A percentile compares a stretch with the other conserved stretches of the same genome.
Conservation (phyloP, 352 stramenopile genomes). For the Pythium dissimile region DNA sequence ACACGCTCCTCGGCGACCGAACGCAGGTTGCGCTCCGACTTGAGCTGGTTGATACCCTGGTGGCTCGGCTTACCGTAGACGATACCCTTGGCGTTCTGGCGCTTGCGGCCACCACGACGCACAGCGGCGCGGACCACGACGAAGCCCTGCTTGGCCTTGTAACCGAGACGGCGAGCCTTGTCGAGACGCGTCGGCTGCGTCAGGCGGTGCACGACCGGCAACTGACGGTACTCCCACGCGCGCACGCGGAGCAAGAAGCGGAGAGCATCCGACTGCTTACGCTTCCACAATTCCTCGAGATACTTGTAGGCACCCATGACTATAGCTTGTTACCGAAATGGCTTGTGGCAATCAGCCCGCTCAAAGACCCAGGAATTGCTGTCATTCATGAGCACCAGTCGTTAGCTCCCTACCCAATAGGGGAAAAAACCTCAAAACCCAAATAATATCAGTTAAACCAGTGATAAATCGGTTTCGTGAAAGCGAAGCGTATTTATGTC, state of each 20-base stretch:
- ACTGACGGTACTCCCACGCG: slow-evolving; percentile 98
- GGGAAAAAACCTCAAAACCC: slow-evolving; percentile 21
- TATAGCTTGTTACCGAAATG: slow-evolving; percentile 28
- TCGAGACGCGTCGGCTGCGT: slow-evolving; percentile 95
- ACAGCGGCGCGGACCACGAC: slow-evolving; percentile 97
- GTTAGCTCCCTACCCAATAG: not conserved
- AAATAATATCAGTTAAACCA: too few species aligned
- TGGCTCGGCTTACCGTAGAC: slow-evolving; percentile 99
- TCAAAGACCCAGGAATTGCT: not conserved
- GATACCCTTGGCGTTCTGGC: slow-evolving; percentile 99
- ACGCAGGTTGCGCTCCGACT: slow-evolving; percentile 98
- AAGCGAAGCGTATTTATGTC: too few species aligned
- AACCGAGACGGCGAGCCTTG: slow-evolving; percentile 99
- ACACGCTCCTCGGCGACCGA: slow-evolving; percentile 98
- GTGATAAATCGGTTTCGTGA: too few species aligned
- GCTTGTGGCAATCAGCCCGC: slow-evolving; percentile 6
- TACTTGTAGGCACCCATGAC: slow-evolving; percentile 99
- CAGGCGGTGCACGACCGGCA: slow-evolving; percentile 95
- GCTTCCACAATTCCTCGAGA: slow-evolving; percentile 99
- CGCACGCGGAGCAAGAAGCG: slow-evolving; percentile 99
- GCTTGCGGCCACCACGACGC: slow-evolving; percentile 98
- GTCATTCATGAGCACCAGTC: slow-evolving; percentile 10
- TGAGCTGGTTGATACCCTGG: slow-evolving; percentile 99
- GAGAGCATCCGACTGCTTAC: slow-evolving; percentile 99
- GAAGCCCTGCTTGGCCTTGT: slow-evolving; percentile 99